Evolutionary conservation across 805 yeast genomes (phyloP).

Genomic region (Metschnikowia anglica): DNA sequence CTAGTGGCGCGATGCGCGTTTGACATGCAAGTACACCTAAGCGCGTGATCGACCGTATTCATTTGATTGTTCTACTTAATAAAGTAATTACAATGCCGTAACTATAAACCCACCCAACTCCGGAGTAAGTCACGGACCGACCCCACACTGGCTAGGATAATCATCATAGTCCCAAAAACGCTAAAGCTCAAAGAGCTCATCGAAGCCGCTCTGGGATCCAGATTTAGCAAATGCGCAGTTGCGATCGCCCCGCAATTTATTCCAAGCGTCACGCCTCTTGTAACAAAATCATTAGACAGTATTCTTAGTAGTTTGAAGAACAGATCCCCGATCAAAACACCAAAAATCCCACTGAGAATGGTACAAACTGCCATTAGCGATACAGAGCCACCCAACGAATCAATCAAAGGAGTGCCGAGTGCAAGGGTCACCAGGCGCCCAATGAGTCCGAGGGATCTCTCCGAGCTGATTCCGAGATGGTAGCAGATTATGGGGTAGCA

Average conservation of each 20-base stretch:
- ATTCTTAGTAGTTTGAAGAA: constrained; percentile 52
- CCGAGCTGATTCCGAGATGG: constrained; percentile 59
- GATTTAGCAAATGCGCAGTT: constrained; percentile 67
- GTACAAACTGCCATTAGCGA: constrained; percentile 79
- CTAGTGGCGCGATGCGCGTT: background rate
- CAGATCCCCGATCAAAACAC: constrained; percentile 63
- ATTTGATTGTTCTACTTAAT: too few species aligned
- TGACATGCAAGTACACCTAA: background rate
- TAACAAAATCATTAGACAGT: constrained; percentile 63
- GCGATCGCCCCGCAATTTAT: constrained; percentile 82
- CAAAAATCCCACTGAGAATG: constrained; percentile 71
- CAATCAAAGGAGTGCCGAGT: constrained; percentile 70
- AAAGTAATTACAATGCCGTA: background rate
- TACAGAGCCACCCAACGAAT: constrained; percentile 64
- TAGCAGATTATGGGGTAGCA: constrained; percentile 69
- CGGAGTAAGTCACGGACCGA: constrained; percentile 40
- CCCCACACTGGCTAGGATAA: constrained; percentile 61
- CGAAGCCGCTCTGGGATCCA: constrained; percentile 79
- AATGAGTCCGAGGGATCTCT: constrained; percentile 68
- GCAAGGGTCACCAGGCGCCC: constrained; percentile 81
- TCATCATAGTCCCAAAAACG: constrained; percentile 71
- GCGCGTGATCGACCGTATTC: background rate
- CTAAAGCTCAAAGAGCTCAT: constrained; percentile 71
- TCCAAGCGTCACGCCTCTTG: constrained; percentile 75
- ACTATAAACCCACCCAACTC: constrained; percentile 44